Conservation (phyloP, 2,329 filamentous ascomycete species). For the Diaporthe capsici region DNA sequence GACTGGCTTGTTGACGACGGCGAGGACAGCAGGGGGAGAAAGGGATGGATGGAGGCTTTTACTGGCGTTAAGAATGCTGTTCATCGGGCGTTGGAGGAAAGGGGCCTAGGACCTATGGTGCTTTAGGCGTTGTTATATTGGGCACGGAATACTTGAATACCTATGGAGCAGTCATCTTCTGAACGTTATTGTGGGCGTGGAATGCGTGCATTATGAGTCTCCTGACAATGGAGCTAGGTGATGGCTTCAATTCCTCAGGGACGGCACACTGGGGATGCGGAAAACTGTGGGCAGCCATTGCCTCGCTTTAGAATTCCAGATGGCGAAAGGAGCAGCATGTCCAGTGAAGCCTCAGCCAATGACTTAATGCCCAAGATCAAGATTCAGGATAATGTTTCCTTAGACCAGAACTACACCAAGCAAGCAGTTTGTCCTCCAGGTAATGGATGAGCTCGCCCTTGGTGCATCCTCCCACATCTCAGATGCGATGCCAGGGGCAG, state of each 20-base stretch:
- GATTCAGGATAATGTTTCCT: too few species aligned
- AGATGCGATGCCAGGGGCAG: not conserved
- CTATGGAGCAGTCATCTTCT: not conserved
- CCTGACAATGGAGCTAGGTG: not conserved
- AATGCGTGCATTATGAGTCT: not conserved
- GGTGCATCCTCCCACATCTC: not conserved
- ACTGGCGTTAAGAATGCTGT: slow-evolving; percentile 63
- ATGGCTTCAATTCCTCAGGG: not conserved
- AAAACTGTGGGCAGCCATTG: too few species aligned
- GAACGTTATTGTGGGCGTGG: not conserved
- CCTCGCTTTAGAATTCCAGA: too few species aligned
- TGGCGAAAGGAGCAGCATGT: too few species aligned
- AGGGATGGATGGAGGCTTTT: slow-evolving; percentile 63
- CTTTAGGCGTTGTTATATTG: slow-evolving; percentile 51
- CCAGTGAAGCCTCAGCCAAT: too few species aligned
- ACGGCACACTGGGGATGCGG: fast-evolving
- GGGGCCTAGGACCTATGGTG: slow-evolving; percentile 70
- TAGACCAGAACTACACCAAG: too few species aligned
- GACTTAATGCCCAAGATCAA: too few species aligned
- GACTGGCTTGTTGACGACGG: slow-evolving; percentile 64
- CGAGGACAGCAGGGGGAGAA: slow-evolving; percentile 52
- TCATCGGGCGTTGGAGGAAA: slow-evolving; percentile 67
- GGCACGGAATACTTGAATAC: slow-evolving; percentile 11
- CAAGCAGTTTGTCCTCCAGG: too few species aligned
- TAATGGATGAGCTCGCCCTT: too few species aligned